Evolutionary conservation across 805 yeast species (phyloP).

Genomic region (Myxozyma lipomycoides): DNA sequence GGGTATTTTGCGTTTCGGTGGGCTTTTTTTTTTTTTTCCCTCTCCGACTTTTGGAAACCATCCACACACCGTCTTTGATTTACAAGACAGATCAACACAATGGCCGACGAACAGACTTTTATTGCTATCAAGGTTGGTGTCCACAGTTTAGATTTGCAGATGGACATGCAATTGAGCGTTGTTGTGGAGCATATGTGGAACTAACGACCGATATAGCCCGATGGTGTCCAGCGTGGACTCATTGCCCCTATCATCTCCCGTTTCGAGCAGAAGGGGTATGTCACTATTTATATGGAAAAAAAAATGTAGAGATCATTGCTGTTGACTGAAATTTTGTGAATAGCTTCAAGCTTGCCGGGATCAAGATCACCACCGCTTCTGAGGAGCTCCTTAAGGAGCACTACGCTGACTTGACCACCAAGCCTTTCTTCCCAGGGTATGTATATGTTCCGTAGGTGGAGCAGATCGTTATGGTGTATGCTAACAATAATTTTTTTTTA

Average conservation of each 20-base stretch:
- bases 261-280: conserved; percentile 80
- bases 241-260: conserved; percentile 84
- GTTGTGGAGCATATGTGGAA: background rate
- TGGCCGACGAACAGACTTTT: conserved; percentile 35
- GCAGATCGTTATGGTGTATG: background rate
- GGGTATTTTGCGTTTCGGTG: conserved; percentile 1
- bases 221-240: conserved; percentile 99
- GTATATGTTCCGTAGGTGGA: conserved; percentile 47
- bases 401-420: conserved; percentile 89
- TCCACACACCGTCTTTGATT: background rate
- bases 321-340: background rate
- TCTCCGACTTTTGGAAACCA: conserved; percentile 16
- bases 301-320: too few relatives aligned
- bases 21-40: conserved; percentile 2
- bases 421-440: conserved; percentile 98
- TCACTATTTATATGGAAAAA: background rate
- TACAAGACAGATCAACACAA: too few relatives aligned
- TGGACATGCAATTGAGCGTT: background rate
- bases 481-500: background rate
- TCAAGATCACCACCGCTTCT: conserved; percentile 84
- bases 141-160: background rate
- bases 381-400: conserved; percentile 86
- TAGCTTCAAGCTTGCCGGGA: conserved; percentile 90
- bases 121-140: conserved; percentile 41
- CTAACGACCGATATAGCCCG: conserved; percentile 55